These are phyloP conservation scores for Jacaranda mimosifolia DNA, from an alignment of 257 asterid genomes.

Conservation along the genomic window DNA sequence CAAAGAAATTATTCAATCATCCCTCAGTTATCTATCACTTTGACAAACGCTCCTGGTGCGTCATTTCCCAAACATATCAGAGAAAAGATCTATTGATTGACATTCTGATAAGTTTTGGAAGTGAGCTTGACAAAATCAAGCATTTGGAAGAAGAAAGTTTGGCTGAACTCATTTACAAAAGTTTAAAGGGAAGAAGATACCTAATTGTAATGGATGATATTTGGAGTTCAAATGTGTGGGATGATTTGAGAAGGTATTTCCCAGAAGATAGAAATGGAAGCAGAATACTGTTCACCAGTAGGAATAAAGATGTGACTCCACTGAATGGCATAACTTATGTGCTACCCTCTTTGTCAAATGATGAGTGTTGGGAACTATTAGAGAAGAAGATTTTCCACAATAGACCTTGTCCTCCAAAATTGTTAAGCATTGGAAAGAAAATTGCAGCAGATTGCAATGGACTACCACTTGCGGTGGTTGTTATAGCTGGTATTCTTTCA, in stretches of 20 bases:
- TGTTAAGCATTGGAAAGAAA: not conserved
- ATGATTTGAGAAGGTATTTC: slow-evolving; percentile 5
- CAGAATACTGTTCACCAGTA: slow-evolving; percentile 34
- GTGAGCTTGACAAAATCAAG: slow-evolving; percentile 17
- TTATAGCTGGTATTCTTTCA: slow-evolving; percentile 48
- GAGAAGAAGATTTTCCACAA: slow-evolving; percentile 9
- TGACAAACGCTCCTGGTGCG: slow-evolving; percentile 37
- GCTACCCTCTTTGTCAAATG: not conserved
- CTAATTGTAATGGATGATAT: slow-evolving; percentile 54
- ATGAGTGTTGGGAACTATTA: slow-evolving; percentile 35
- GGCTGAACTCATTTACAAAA: slow-evolving; percentile 23
- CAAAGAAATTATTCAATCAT: slow-evolving; percentile 40
- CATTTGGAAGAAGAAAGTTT: slow-evolving; percentile 22
- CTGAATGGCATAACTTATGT: not conserved
- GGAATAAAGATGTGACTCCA: not conserved
- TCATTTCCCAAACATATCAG: slow-evolving; percentile 38
- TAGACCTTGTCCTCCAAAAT: slow-evolving; percentile 13
- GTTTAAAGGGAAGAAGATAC: slow-evolving; percentile 38
- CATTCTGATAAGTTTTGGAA: slow-evolving; percentile 2
- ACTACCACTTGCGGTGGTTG: slow-evolving; percentile 48
- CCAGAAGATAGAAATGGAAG: slow-evolving; percentile 40
- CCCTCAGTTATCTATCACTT: slow-evolving; percentile 21
- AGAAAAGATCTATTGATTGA: slow-evolving; percentile 31
- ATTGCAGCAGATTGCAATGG: slow-evolving; percentile 43
- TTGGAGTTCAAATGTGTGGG: slow-evolving; percentile 43